Percentiles rank a stretch among this genome's conserved stretches.
phyloP scores from a whole-genome alignment of 192 early-diverging fungal species.

The Coemansia sp. region DNA sequence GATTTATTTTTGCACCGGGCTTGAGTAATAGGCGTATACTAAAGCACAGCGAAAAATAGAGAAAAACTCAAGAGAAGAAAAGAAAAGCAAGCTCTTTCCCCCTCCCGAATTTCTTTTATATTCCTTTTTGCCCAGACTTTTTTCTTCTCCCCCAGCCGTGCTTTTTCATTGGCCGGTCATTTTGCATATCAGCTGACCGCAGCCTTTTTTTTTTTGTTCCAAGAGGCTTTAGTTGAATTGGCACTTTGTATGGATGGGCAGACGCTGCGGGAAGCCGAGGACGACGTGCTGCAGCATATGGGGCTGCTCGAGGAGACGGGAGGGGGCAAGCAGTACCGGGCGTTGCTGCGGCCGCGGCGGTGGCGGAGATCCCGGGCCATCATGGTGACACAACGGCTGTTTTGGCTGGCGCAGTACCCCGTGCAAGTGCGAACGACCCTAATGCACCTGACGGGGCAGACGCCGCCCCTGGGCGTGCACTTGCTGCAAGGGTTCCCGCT shows the following conservation, averaged over 20 bases:
- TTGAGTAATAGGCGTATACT: constrained; percentile 28
- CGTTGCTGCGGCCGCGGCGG: constrained; percentile 3
- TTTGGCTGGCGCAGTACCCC: constrained; percentile 20
- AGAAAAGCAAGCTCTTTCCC: constrained; percentile 9
- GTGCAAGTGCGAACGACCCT: constrained; percentile 23
- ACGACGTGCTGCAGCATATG: constrained; percentile 17
- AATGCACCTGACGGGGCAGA: constrained; percentile 3
- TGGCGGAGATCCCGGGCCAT: constrained; percentile 23
- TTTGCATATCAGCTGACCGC: no score
- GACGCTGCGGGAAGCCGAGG: constrained; percentile 8
- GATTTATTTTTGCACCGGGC: constrained; percentile 14
- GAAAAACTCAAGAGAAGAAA: constrained; percentile 24
- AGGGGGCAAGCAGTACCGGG: not conserved
- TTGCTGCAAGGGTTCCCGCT: constrained; percentile 8
- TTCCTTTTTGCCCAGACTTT: not conserved
- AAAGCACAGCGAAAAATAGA: constrained; percentile 31
- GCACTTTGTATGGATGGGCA: not conserved
- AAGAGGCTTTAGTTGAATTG: no score
- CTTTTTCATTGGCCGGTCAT: no score
- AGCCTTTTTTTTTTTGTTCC: no score
- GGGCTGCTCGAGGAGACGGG: constrained; percentile 7
- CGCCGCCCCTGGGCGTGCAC: not conserved
- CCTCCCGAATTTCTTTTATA: constrained; percentile 1
- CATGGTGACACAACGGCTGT: not conserved
- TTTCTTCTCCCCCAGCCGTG: not conserved